Percentiles rank a stretch among this genome's conserved stretches.
These are phyloP conservation scores for Nannochloropsis salina DNA, from an alignment of 108 stramenopile genomes.

Conservation along the genomic window DNA sequence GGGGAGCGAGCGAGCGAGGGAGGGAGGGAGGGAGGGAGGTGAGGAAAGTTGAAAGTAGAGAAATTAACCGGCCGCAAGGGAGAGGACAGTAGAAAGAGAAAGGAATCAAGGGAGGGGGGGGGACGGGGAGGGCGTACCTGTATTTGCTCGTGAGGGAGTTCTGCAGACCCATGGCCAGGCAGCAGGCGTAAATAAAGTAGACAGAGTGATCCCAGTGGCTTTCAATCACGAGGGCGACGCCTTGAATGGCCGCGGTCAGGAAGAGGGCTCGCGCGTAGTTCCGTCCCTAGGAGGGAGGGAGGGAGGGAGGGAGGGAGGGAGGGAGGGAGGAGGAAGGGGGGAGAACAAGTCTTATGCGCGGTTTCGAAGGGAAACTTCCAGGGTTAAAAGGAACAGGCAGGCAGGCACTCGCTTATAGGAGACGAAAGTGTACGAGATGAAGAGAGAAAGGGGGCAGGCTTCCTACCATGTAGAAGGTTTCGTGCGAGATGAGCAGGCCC, in stretches of 20 bases:
- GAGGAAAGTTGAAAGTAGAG: neutral
- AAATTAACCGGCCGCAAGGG: neutral
- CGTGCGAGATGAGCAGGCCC: neutral
- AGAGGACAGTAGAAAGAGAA: neutral
- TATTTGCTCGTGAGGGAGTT: slow-evolving; percentile 21
- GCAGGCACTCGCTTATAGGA: too few relatives aligned
- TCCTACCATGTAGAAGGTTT: neutral
- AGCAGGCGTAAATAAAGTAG: neutral
- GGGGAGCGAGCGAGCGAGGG: neutral
- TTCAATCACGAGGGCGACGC: neutral
- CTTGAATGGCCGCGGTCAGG: neutral
- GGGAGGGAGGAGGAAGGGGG: neutral
- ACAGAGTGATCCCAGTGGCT: neutral
- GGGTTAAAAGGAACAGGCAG: too few relatives aligned
- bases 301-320: neutral
- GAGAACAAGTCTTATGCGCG: too few relatives aligned
- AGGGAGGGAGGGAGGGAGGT: slow-evolving; percentile 2
- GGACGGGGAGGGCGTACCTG: neutral
- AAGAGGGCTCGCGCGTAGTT: slow-evolving; percentile 3
- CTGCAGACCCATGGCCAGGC: slow-evolving; percentile 21
- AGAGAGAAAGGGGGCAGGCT: neutral
- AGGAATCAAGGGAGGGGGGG: neutral
- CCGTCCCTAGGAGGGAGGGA: neutral
- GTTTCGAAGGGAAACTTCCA: too few relatives aligned
- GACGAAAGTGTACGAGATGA: neutral